phyloP scores from a whole-genome alignment of 192 early-diverging fungal genomes.

The Tieghemiomyces parasiticus region DNA sequence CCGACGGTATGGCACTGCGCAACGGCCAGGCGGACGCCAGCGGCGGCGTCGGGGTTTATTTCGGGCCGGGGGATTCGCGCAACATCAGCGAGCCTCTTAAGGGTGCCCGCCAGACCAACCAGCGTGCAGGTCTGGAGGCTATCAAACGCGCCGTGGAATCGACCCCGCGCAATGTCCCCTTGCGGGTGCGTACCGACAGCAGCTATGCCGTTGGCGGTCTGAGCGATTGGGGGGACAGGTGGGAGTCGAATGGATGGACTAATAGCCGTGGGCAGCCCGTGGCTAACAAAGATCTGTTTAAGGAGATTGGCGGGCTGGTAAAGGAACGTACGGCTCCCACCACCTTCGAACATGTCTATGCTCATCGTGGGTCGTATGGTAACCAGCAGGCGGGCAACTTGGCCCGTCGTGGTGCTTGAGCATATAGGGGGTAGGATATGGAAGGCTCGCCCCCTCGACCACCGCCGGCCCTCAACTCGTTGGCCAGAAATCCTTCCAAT shows the following conservation, averaged over 20 bases:
- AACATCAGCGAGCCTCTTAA: slow-evolving; percentile 41
- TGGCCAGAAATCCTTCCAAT: too few species aligned
- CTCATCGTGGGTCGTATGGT: too few species aligned
- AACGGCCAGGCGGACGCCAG: slow-evolving; percentile 51
- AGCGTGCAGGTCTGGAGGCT: slow-evolving; percentile 56
- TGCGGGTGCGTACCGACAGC: not conserved
- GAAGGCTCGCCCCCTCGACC: too few species aligned
- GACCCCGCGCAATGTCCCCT: not conserved
- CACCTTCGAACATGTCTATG: too few species aligned
- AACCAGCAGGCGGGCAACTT: too few species aligned
- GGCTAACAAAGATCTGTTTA: not conserved
- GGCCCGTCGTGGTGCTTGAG: too few species aligned
- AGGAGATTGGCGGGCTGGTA: not conserved
- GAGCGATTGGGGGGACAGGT: not conserved
- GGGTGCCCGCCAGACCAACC: slow-evolving; percentile 46
- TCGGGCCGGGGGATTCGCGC: slow-evolving; percentile 48
- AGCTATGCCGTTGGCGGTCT: not conserved
- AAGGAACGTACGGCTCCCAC: not conserved
- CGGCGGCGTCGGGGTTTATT: slow-evolving; percentile 82
- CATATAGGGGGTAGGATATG: too few species aligned
- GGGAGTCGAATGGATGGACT: not conserved
- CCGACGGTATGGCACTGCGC: slow-evolving; percentile 58
- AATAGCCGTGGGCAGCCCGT: not conserved
- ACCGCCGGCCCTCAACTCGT: too few species aligned
- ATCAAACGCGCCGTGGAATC: slow-evolving; percentile 35